Evolutionary conservation across 345 rosid species (phyloP), one percentile per base, ranked within the genome.

Genomic region (Populus ilicifolia): DNA sequence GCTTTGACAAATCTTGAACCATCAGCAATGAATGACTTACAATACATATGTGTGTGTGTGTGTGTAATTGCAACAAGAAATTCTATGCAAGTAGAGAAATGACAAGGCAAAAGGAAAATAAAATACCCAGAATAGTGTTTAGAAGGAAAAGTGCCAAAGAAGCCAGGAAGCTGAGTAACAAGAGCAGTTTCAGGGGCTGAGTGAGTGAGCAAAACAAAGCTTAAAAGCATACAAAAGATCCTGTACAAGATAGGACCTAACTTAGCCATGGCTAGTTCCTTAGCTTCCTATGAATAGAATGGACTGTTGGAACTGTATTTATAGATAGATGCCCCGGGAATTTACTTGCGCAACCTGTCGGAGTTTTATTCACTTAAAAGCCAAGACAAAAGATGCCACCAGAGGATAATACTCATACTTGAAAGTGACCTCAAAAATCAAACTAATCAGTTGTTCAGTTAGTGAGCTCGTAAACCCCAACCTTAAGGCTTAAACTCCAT

Each of bases 91-190:
- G 6, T 18, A 44, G 16, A 27, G 0, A 18, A 68, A 14, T 17
- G 61, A 1, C 8, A 80, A 72, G 33, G 30, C 6, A 38, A 17
- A 38, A n/a, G 18, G 69, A 18, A 35, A 36, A 1, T 11, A 43
- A n/a, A 12, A 35, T 81, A 94, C 97, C 98, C 97, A 75, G 97
- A 85, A 86, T 93, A 89, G 80, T 94, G 97, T 33, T 94, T 88
- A 43, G 97, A 94, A 79, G 95, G 93, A 59, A 94, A 79, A 69
- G 76, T 69, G 78, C 85, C 91, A 70, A 80, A 77, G 80, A 89
- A 90, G 46, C 97, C 97, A 72, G 97, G 94, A 80, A 94, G 79
- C 23, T 84, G 83, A 80, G 87, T 86, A 66, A 93, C 76, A 14
- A 87, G 83, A 80, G 95, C 89, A 39, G 72, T 74, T 62, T 89